Evolutionary conservation across 2,329 filamentous ascomycete genomes (phyloP).

Genomic region (Ophiocordyceps australis): DNA sequence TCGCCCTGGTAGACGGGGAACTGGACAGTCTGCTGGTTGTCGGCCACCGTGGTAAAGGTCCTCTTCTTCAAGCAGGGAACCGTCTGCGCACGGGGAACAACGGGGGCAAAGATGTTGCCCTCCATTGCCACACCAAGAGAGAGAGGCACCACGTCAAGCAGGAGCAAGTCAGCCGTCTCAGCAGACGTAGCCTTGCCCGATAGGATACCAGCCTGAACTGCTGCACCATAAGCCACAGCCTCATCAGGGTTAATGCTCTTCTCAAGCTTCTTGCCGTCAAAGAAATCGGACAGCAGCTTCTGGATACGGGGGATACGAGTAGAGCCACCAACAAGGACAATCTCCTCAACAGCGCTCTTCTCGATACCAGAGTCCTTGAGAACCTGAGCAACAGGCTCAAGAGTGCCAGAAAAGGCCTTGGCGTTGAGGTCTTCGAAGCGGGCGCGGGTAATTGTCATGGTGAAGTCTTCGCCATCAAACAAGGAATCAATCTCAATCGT

Average conservation of each 20-base stretch:
- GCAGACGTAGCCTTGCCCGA: slow-evolving; percentile 94
- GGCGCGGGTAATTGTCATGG: slow-evolving; percentile 91
- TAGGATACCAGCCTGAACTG: slow-evolving; percentile 96
- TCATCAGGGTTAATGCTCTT: slow-evolving; percentile 99
- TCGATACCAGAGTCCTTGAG: slow-evolving; percentile 80
- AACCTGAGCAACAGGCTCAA: slow-evolving; percentile 91
- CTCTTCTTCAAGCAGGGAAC: slow-evolving; percentile 68
- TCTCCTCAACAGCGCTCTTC: slow-evolving; percentile 91
- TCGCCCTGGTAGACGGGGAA: slow-evolving; percentile 95
- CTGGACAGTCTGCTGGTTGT: slow-evolving; percentile 49
- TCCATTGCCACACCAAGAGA: slow-evolving; percentile 99
- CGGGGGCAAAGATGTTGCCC: slow-evolving; percentile 94
- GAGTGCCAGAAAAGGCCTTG: slow-evolving; percentile 83
- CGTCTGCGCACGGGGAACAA: slow-evolving; percentile 64
- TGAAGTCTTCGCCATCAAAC: slow-evolving; percentile 96
- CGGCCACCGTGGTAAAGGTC: slow-evolving; percentile 76
- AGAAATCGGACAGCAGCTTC: slow-evolving; percentile 98
- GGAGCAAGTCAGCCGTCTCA: slow-evolving; percentile 84
- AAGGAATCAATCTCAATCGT: slow-evolving; percentile 98
- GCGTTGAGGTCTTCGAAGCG: slow-evolving; percentile 98
- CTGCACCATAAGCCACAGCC: slow-evolving; percentile 96
- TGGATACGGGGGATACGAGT: slow-evolving; percentile 98
- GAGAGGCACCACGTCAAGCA: slow-evolving; percentile 90
- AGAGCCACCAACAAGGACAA: slow-evolving; percentile 95
- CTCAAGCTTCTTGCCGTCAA: slow-evolving; percentile 99